These are phyloP conservation scores for Cerioporus squamosus DNA, from an alignment of 1,284 basidiomycete species.

Conservation along the genomic window DNA sequence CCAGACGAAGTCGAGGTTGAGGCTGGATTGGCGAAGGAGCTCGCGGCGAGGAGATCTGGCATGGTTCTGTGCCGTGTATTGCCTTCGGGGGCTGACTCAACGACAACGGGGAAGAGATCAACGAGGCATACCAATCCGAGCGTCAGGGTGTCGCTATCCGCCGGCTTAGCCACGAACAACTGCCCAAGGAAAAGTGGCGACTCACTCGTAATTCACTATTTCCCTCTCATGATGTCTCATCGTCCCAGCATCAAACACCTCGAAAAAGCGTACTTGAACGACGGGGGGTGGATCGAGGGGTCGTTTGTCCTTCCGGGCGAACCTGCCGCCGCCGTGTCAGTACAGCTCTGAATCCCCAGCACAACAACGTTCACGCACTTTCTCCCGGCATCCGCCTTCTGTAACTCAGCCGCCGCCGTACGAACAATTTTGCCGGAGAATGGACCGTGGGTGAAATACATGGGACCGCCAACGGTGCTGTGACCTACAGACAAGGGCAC, in stretches of 20 bases:
- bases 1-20: background rate
- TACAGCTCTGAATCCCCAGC: background rate
- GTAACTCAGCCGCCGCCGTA: constrained; percentile 11
- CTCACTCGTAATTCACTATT: background rate
- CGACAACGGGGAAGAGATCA: constrained; percentile 62
- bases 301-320: constrained; percentile 41
- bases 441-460: background rate
- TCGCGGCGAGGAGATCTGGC: background rate
- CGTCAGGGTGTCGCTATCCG: constrained; percentile 26
- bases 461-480: background rate
- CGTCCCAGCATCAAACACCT: constrained; percentile 31
- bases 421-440: constrained; percentile 14
- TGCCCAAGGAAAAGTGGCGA: background rate
- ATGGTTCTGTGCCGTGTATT: background rate
- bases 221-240: constrained; percentile 38
- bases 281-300: constrained; percentile 48
- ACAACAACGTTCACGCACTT: constrained; percentile 11
- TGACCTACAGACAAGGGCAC: background rate
- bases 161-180: background rate
- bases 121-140: constrained; percentile 65
- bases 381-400: constrained; percentile 19
- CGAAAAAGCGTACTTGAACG: constrained; percentile 36
- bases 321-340: constrained; percentile 29
- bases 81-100: background rate
- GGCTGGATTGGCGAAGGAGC: background rate